Evolutionary conservation across 306 rosid genomes (phyloP), one percentile per base, ranked within the genome.

Genomic region (Glycyrrhiza uralensis): DNA sequence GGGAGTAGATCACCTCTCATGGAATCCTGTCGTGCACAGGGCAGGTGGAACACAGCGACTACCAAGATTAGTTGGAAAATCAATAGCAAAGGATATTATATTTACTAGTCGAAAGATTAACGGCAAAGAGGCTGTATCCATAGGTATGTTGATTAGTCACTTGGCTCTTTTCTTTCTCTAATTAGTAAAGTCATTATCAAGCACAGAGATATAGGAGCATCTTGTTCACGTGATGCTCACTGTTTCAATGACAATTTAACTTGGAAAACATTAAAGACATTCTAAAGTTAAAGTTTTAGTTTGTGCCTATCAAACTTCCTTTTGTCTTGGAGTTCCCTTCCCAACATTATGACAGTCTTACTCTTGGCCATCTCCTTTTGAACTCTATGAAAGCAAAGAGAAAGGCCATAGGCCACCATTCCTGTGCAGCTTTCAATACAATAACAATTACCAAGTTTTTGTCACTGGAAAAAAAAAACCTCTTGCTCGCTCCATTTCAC

Each of bases 1-100:
- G 41, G 66, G 17, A 29, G 70, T 66, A 60, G 66, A 54, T 36
- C 54, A 26, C 42, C 50, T 55, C 80, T 77, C 67, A 51, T 57
- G 76, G 45, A 78, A 57, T 66, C 28, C 23, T 83, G 57, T 35
- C 56, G 56, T 83, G 71, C 51, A 59, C 92, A 94, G 99, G 80
- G 99, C 97, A 56, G 99, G 99, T 64, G 99, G 95, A 73, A 89
- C 99, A 0, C 94, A 88, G 32, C 82, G 93, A 57, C 88, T 94
- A 57, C 97, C 99, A 68, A 89, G 97, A 86, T 75, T 94, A 80
- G 82, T 91, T 63, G 96, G 99, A 72, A 84, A 72, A 77, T 88
- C 97, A 45, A 49, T 78, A 28, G 97, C 99, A 55, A 88, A 87
- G 89, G 97, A 94, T 69, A 88, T 94, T 72, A 87, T 94, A 76